Conservation (phyloP, 73 alveolate species). For the Paramecium pentaurelia region DNA sequence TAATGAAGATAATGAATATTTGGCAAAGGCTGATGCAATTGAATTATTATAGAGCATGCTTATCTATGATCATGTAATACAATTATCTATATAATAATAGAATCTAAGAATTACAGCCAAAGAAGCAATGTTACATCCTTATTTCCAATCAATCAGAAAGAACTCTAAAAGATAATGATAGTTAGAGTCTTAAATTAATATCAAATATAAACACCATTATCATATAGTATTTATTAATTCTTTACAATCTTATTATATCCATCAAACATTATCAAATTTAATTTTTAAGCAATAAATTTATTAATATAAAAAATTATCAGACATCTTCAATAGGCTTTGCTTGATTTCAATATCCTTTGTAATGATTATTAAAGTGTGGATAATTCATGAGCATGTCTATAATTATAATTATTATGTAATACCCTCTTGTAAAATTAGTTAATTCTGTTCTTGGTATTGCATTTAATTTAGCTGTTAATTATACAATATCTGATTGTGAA, state of each 20-base stretch:
- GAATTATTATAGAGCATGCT: constrained; percentile 83
- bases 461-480: neutral
- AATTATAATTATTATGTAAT: neutral
- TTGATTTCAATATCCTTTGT: neutral
- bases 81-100: neutral
- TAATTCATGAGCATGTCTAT: constrained; percentile 24
- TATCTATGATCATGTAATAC: constrained; percentile 71
- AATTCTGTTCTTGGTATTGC: constrained; percentile 41
- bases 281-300: neutral
- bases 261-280: neutral
- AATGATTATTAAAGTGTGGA: neutral
- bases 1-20: constrained; percentile 74
- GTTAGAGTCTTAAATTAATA: neutral
- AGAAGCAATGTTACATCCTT: constrained; percentile 83
- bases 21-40: constrained; percentile 81
- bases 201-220: neutral
- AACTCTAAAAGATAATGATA: constrained; percentile 19
- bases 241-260: neutral
- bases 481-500: neutral
- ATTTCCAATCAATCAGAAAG: constrained; percentile 55
- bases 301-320: neutral
- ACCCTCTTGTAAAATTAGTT: constrained; percentile 30
- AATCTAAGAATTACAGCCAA: constrained; percentile 77
- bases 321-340: neutral
- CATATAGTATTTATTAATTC: neutral